A percentile compares a stretch with the other conserved stretches of the same genome.
These are phyloP conservation scores for Boletus edulis DNA, from an alignment of 768 basidiomycete genomes.

Conservation along the genomic window DNA sequence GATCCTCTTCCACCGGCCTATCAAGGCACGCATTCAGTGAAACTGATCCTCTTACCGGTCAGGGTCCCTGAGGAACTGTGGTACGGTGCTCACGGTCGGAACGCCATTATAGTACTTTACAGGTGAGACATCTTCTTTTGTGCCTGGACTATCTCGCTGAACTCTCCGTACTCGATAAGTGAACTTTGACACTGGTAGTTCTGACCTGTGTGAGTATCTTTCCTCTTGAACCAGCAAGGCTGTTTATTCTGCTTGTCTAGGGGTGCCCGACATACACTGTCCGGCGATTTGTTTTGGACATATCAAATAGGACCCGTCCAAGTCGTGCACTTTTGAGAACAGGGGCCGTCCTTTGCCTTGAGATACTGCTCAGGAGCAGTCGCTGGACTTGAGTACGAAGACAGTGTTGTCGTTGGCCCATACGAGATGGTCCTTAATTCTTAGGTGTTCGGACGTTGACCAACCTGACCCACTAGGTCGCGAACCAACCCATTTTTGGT, in stretches of 20 bases:
- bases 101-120: slow-evolving; percentile 35
- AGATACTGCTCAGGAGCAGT: slow-evolving; percentile 39
- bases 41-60: slow-evolving; percentile 27
- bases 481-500: slow-evolving; percentile 30
- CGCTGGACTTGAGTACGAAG: slow-evolving; percentile 33
- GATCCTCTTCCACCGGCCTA: neutral
- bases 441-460: neutral
- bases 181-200: slow-evolving; percentile 50
- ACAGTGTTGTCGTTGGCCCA: slow-evolving; percentile 36
- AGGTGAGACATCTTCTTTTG: slow-evolving; percentile 23
- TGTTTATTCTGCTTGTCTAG: slow-evolving; percentile 15
- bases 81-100: slow-evolving; percentile 44
- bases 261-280: slow-evolving; percentile 32
- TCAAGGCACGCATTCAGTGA: slow-evolving; percentile 18
- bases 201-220: slow-evolving; percentile 35
- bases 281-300: slow-evolving; percentile 24
- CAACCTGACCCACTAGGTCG: slow-evolving; percentile 19
- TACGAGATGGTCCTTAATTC: slow-evolving; percentile 21
- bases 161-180: slow-evolving; percentile 23
- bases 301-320: slow-evolving; percentile 21
- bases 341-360: slow-evolving; percentile 21
- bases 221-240: neutral
- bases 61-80: slow-evolving; percentile 30
- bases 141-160: neutral
- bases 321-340: slow-evolving; percentile 25